phyloP scores from a whole-genome alignment of 2,329 filamentous ascomycete genomes.

The Alternaria brassicicola region DNA sequence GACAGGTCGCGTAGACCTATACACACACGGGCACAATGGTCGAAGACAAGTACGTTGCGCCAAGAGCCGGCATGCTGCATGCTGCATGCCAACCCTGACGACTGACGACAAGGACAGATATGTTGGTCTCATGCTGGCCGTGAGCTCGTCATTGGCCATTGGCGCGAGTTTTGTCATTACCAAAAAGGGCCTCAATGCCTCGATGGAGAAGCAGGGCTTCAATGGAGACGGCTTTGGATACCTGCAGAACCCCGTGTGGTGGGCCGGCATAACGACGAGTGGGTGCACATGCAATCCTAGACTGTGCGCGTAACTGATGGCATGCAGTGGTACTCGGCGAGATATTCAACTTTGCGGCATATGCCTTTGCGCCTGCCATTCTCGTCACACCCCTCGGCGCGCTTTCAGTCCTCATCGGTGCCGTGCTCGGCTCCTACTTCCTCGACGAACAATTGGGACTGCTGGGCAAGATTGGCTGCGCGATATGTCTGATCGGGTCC shows the following conservation, averaged over 20 bases:
- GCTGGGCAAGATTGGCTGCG: constrained; percentile 91
- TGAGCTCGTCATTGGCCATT: constrained; percentile 50
- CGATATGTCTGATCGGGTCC: constrained; percentile 92
- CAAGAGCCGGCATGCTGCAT: background rate
- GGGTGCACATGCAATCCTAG: constrained; percentile 46
- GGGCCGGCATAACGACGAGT: constrained; percentile 91
- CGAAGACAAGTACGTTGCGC: constrained; percentile 50
- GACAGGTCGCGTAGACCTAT: constrained; percentile 16
- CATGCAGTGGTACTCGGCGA: constrained; percentile 84
- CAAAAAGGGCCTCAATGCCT: constrained; percentile 95
- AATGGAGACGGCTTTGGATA: constrained; percentile 97
- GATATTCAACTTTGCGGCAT: constrained; percentile 95
- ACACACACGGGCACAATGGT: constrained; percentile 37
- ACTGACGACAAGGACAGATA: constrained; percentile 47
- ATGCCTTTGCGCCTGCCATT: constrained; percentile 98
- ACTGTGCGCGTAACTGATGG: constrained; percentile 20
- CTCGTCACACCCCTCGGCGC: constrained; percentile 94
- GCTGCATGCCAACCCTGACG: background rate
- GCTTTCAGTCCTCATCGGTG: constrained; percentile 91
- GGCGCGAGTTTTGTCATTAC: constrained; percentile 97
- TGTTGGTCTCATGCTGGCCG: constrained; percentile 49
- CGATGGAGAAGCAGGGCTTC: constrained; percentile 89
- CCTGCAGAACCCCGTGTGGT: constrained; percentile 94
- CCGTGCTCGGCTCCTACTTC: constrained; percentile 93
- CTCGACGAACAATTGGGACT: constrained; percentile 88